Percentiles rank a stretch among this genome's conserved stretches.
These are phyloP conservation scores for Paramecium biaurelia DNA, from an alignment of 73 alveolate species.

Conservation along the genomic window DNA sequence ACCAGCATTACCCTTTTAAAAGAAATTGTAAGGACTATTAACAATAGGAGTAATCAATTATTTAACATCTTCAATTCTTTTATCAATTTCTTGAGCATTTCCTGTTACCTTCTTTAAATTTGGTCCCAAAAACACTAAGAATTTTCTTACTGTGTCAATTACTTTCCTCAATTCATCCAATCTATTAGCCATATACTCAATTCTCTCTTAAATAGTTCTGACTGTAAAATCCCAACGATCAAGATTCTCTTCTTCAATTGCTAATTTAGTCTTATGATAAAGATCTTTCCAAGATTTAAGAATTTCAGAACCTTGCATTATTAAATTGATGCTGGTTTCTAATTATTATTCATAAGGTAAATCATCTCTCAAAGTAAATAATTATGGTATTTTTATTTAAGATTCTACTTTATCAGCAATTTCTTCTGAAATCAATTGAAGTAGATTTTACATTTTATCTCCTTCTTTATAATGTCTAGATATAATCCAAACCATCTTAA, in stretches of 20 bases:
- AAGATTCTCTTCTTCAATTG: constrained; percentile 83
- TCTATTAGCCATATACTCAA: constrained; percentile 89
- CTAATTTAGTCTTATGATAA: constrained; percentile 85
- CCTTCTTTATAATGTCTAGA: constrained; percentile 92
- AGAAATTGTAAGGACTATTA: constrained; percentile 87
- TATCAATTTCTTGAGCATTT: constrained; percentile 88
- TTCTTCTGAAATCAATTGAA: constrained; percentile 92
- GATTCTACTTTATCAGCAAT: constrained; percentile 95
- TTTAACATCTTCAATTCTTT: constrained; percentile 90
- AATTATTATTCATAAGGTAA: constrained; percentile 65
- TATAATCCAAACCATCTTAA: constrained; percentile 96
- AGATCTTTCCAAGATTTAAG: constrained; percentile 92
- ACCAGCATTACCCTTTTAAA: constrained; percentile 82
- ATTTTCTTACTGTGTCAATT: constrained; percentile 81
- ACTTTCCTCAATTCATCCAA: constrained; percentile 87
- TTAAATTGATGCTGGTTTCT: constrained; percentile 84
- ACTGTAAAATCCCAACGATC: constrained; percentile 95
- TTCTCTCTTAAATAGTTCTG: constrained; percentile 83
- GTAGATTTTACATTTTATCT: constrained; percentile 90
- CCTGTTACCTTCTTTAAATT: constrained; percentile 97
- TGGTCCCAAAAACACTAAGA: constrained; percentile 88
- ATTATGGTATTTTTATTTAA: constrained; percentile 84
- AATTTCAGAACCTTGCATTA: constrained; percentile 88
- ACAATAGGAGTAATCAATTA: constrained; percentile 80
- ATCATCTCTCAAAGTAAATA: constrained; percentile 79